Evolutionary conservation across 176 grass and related monocot genomes (phyloP), one percentile per base, ranked within the genome.

Genomic region (Microstegium vimineum): DNA sequence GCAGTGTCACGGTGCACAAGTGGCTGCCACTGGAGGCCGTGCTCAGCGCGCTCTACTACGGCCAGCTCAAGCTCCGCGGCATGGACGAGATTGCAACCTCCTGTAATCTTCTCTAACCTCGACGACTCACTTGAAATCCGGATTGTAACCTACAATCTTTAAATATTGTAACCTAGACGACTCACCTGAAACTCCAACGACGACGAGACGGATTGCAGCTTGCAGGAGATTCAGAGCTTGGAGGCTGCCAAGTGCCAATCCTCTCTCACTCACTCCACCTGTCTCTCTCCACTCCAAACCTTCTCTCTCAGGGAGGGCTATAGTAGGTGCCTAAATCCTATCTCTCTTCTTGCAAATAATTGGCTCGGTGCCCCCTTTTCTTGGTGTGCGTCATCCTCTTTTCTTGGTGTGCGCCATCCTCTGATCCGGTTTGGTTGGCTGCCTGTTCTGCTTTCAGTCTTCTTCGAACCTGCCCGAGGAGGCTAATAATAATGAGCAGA

Each of bases 141-240:
- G n/a, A n/a, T n/a, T n/a, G n/a, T n/a, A n/a, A n/a, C n/a, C n/a
- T n/a, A n/a, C n/a, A n/a, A n/a, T n/a, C n/a, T n/a, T n/a, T n/a
- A n/a, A n/a, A n/a, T n/a, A n/a, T n/a, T n/a, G n/a, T n/a, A n/a
- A n/a, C 54, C 25, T 60, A n/a, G 46, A 42, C 40, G 47, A 22
- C 25, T 83, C 31, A 86, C 88, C 88, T 86, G 46, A 45, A 49
- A 12, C 31, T 6, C 68, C 66, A 41, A 17, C 66, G 73, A n/a
- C n/a, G n/a, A 66, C 37, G 12, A 43, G 32, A 16, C 8, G 62
- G 38, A 8, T 78, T 43, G 1, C n/a, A n/a, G n/a, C n/a, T n/a
- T n/a, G n/a, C 25, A 64, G 77, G 26, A 82, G 83, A 82, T 89
- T 89, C 83, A 76, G 87, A 89, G 86, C 86, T 72, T 71, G 64